phyloP scores from a whole-genome alignment of 73 alveolate species.

The Effrenium voratum region DNA sequence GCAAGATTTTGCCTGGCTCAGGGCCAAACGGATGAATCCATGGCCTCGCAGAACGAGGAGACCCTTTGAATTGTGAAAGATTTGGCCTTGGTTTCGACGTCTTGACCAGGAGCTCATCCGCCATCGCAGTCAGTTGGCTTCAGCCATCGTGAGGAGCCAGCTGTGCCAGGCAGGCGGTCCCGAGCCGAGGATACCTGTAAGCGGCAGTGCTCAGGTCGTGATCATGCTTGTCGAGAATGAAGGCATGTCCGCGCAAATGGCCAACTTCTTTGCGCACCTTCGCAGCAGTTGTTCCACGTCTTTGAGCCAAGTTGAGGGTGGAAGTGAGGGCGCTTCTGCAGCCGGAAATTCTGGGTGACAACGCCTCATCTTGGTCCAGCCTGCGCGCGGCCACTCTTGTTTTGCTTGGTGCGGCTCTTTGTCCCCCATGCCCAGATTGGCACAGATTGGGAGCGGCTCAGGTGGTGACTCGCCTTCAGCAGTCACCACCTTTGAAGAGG shows the following conservation, averaged over 20 bases:
- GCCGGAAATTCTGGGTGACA: conserved; percentile 8
- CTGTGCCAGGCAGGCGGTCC: background rate
- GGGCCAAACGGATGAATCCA: background rate
- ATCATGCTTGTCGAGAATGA: too few relatives aligned
- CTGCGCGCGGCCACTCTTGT: conserved; percentile 25
- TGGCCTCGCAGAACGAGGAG: background rate
- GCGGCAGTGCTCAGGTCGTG: too few relatives aligned
- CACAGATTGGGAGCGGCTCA: background rate
- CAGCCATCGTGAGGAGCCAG: conserved; percentile 5
- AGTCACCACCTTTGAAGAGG: background rate
- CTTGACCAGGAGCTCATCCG: background rate
- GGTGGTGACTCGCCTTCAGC: conserved; percentile 36
- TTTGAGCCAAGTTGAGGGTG: too few relatives aligned
- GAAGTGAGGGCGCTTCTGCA: conserved; percentile 32
- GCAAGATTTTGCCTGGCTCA: too few relatives aligned
- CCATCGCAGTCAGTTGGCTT: background rate
- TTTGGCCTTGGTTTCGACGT: background rate
- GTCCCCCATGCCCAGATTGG: background rate
- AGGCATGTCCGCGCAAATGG: too few relatives aligned
- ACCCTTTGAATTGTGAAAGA: background rate
- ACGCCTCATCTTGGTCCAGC: background rate
- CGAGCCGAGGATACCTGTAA: too few relatives aligned
- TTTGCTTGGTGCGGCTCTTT: background rate
- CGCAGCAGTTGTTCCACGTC: too few relatives aligned
- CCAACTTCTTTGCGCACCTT: too few relatives aligned